Percentiles rank a stretch among this genome's conserved stretches.
phyloP scores from a whole-genome alignment of 768 basidiomycete species.

The Hygrophoropsis aurantiaca region DNA sequence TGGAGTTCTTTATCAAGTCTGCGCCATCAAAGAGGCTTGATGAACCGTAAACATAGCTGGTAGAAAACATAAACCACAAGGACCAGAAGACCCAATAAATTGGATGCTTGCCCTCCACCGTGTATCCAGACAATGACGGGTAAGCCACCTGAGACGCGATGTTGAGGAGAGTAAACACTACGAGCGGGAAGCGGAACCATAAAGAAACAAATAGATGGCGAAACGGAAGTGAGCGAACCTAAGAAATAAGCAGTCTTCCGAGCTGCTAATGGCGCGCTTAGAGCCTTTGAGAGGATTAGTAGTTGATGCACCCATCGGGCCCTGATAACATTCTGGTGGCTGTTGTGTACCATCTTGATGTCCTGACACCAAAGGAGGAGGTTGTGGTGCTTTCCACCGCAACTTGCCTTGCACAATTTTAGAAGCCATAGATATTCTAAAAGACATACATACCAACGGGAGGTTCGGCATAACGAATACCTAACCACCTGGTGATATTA shows the following conservation, averaged over 20 bases:
- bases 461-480: slow-evolving; percentile 7
- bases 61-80: not conserved
- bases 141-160: slow-evolving; percentile 3
- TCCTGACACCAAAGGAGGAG: not conserved
- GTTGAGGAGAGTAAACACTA: slow-evolving; percentile 22
- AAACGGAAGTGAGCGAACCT: slow-evolving; percentile 12
- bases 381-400: slow-evolving; percentile 36
- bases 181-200: not conserved
- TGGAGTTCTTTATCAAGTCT: slow-evolving; percentile 20
- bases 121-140: slow-evolving; percentile 30
- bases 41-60: slow-evolving; percentile 18
- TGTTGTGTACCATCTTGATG: not conserved
- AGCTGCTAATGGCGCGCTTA: not conserved
- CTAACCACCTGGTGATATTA: slow-evolving; percentile 36
- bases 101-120: slow-evolving; percentile 19
- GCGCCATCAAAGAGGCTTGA: slow-evolving; percentile 11
- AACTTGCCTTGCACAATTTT: slow-evolving; percentile 21
- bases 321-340: not conserved
- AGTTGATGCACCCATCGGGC: slow-evolving; percentile 7
- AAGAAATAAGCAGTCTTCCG: slow-evolving; percentile 29
- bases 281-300: slow-evolving; percentile 8
- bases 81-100: not conserved
- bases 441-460: slow-evolving; percentile 5
- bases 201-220: not conserved
- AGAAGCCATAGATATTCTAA: too few relatives aligned